Conservation (phyloP, 495 filamentous ascomycete species). For the Pyronema domesticum region DNA sequence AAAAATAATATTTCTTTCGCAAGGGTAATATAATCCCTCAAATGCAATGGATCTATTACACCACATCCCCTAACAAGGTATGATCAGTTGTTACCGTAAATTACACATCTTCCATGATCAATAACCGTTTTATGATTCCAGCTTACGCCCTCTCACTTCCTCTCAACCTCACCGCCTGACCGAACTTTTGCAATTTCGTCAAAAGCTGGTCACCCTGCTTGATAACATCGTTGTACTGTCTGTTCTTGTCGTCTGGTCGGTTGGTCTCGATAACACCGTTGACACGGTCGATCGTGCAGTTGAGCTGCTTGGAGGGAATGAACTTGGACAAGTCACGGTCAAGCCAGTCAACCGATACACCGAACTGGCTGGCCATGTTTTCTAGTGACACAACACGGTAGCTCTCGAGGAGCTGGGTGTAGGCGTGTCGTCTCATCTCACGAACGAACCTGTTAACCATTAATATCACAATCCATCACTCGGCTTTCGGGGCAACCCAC, state of each 20-base stretch:
- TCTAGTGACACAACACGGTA: slow-evolving; percentile 89
- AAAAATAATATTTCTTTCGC: too few relatives aligned
- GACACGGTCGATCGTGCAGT: slow-evolving; percentile 93
- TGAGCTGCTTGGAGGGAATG: slow-evolving; percentile 82
- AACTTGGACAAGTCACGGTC: slow-evolving; percentile 93
- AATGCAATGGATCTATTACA: neutral
- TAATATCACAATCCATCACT: neutral
- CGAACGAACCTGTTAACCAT: slow-evolving; percentile 41
- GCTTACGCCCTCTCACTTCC: slow-evolving; percentile 68
- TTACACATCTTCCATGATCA: neutral
- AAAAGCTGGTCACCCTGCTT: slow-evolving; percentile 93
- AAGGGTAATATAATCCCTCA: too few relatives aligned
- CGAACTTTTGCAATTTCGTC: slow-evolving; percentile 98
- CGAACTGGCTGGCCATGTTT: slow-evolving; percentile 93
- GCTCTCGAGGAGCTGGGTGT: slow-evolving; percentile 91
- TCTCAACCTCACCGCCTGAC: slow-evolving; percentile 80
- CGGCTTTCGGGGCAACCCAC: slow-evolving; percentile 29
- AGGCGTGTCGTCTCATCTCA: slow-evolving; percentile 90
- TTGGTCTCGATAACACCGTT: slow-evolving; percentile 96
- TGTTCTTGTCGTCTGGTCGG: slow-evolving; percentile 94
- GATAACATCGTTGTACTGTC: slow-evolving; percentile 92
- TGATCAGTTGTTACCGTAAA: neutral
- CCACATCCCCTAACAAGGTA: neutral
- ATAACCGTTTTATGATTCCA: neutral
- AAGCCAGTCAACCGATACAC: slow-evolving; percentile 85